Conservation (phyloP, 768 basidiomycete species). For the Aureoboletus auriporus region DNA sequence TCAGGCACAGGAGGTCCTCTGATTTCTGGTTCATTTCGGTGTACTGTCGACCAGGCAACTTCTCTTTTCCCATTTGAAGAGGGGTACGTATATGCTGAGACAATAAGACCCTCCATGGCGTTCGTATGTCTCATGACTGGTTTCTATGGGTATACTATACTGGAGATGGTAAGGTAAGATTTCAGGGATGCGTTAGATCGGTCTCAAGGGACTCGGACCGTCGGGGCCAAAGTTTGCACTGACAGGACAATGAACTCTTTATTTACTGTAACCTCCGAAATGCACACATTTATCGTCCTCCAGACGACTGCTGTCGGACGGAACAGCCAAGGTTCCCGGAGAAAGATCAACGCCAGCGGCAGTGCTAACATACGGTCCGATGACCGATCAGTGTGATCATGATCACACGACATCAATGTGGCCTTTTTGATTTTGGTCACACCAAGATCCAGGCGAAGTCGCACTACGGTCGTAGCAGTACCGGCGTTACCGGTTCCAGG, state of each 20-base stretch:
- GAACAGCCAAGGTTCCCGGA: slow-evolving; percentile 1
- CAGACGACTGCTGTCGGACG: slow-evolving; percentile 4
- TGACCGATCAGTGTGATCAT: not conserved
- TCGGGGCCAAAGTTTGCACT: slow-evolving; percentile 24
- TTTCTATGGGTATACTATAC: slow-evolving; percentile 66
- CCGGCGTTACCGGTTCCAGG: too few relatives aligned
- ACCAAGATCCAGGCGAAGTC: too few relatives aligned
- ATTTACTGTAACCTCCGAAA: not conserved
- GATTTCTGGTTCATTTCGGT: not conserved
- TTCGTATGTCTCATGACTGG: slow-evolving; percentile 19
- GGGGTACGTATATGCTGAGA: slow-evolving; percentile 19
- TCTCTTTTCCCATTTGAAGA: slow-evolving; percentile 90
- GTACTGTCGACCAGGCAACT: slow-evolving; percentile 6
- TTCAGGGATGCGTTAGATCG: slow-evolving; percentile 4
- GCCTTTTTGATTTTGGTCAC: too few relatives aligned
- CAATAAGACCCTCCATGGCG: not conserved
- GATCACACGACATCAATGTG: too few relatives aligned
- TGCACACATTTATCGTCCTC: slow-evolving; percentile 8
- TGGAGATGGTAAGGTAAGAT: slow-evolving; percentile 59
- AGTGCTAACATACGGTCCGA: slow-evolving; percentile 4
- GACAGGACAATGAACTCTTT: slow-evolving; percentile 5
- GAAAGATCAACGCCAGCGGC: not conserved
- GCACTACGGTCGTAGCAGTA: too few relatives aligned
- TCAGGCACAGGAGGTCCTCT: slow-evolving; percentile 67
- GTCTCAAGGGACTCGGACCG: slow-evolving; percentile 1